Evolutionary conservation across 2,329 filamentous ascomycete species (phyloP).

Genomic region (Emergomyces orientalis): DNA sequence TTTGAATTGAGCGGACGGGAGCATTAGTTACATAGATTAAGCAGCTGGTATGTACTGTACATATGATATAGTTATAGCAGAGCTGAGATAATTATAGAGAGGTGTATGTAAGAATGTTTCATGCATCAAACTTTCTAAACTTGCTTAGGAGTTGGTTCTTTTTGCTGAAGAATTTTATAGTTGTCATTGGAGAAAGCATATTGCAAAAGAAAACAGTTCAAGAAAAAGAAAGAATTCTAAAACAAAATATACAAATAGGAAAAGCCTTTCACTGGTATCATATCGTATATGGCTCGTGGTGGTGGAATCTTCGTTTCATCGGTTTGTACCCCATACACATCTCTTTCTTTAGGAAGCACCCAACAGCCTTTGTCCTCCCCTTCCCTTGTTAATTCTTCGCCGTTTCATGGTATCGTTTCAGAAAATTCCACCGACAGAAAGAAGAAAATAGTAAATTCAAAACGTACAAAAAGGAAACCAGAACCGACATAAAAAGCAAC

Average conservation of each 20-base stretch:
- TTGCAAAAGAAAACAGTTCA: not conserved
- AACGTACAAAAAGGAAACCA: not conserved
- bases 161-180: too few relatives aligned
- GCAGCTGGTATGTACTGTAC: not conserved
- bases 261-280: not conserved
- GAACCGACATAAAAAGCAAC: not conserved
- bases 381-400: not conserved
- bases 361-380: not conserved
- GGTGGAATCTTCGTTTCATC: not conserved
- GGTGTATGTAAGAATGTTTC: too few relatives aligned
- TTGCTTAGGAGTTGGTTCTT: not conserved
- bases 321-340: not conserved
- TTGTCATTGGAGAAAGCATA: too few relatives aligned
- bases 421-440: not conserved
- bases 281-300: not conserved
- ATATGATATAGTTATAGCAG: too few relatives aligned
- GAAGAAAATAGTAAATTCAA: not conserved
- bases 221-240: not conserved
- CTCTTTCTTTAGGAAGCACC: not conserved
- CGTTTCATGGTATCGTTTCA: not conserved
- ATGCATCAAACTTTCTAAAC: too few relatives aligned
- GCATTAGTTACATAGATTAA: not conserved
- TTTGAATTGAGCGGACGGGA: not conserved
- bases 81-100: too few relatives aligned
- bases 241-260: not conserved